Conservation (phyloP, 1,139 yeast genomes). For the Saccharomycopsis hybrid region DNA sequence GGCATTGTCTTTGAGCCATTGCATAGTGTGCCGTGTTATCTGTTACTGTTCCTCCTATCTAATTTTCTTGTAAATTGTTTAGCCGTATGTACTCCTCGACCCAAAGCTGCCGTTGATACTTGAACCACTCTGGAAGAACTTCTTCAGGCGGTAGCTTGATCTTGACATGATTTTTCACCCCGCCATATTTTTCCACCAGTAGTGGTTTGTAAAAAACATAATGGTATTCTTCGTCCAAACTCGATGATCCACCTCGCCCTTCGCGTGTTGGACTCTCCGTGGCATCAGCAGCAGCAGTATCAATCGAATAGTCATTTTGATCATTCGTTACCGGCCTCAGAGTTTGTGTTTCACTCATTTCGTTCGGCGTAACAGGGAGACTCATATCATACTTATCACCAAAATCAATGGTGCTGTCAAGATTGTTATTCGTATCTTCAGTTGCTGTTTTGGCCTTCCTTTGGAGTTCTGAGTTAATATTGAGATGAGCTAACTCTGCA, state of each 20-base stretch:
- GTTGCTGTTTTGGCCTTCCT: background rate
- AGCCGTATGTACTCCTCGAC: slow-evolving; percentile 33
- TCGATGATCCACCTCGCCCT: slow-evolving; percentile 9
- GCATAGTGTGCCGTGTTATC: too few relatives aligned
- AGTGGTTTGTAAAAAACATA: slow-evolving; percentile 25
- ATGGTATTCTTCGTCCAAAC: slow-evolving; percentile 24
- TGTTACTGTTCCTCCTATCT: too few relatives aligned
- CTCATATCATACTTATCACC: background rate
- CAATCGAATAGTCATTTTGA: too few relatives aligned
- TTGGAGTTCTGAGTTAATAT: background rate
- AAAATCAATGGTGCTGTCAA: background rate
- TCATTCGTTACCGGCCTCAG: too few relatives aligned
- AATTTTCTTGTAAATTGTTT: background rate
- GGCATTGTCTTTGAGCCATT: too few relatives aligned
- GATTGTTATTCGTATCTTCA: background rate
- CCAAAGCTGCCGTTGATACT: slow-evolving; percentile 57
- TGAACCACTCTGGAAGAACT: slow-evolving; percentile 68
- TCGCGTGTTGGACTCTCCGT: background rate
- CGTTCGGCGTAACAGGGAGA: background rate
- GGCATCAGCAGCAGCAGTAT: too few relatives aligned
- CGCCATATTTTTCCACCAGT: slow-evolving; percentile 18
- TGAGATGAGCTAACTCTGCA: slow-evolving; percentile 14
- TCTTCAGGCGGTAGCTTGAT: slow-evolving; percentile 56
- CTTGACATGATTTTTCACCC: slow-evolving; percentile 25
- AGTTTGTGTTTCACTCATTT: background rate